Evolutionary conservation across 2,329 filamentous ascomycete genomes (phyloP).

Genomic region (Aspergillus sp.): DNA sequence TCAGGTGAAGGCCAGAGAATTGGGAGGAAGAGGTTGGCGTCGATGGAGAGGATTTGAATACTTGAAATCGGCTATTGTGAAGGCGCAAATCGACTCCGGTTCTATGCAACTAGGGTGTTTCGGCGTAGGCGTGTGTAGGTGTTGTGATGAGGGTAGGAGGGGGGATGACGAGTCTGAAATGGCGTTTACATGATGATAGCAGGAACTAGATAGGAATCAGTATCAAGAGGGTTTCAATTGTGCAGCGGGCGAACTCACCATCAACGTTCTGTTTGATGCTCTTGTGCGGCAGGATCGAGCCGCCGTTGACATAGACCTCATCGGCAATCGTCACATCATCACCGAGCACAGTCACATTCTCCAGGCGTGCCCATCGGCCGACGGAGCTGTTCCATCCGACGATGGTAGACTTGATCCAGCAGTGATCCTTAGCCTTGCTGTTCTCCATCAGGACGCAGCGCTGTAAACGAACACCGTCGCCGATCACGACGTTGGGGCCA

Average conservation of each 20-base stretch:
- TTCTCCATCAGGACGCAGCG: conserved; percentile 85
- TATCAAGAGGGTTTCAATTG: not conserved
- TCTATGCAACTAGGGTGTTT: conserved; percentile 36
- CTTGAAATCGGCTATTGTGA: conserved; percentile 21
- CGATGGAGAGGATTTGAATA: conserved; percentile 8
- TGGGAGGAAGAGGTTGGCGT: conserved; percentile 18
- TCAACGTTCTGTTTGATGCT: conserved; percentile 98
- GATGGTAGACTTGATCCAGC: conserved; percentile 98
- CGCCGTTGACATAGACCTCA: conserved; percentile 97
- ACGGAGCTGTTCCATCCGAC: conserved; percentile 98
- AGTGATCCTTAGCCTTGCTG: conserved; percentile 96
- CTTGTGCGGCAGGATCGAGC: conserved; percentile 94
- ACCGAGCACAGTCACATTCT: conserved; percentile 97
- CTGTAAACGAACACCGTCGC: conserved; percentile 91
- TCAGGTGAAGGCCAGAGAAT: conserved; percentile 14
- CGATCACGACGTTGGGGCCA: conserved; percentile 86
- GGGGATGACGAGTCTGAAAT: conserved; percentile 26
- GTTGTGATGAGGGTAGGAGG: conserved; percentile 18
- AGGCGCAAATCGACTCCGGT: conserved; percentile 37
- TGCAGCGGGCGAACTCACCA: conserved; percentile 47
- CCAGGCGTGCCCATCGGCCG: conserved; percentile 90
- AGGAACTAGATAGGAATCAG: conserved; percentile 35
- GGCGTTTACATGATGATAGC: conserved; percentile 50
- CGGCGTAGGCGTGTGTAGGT: conserved; percentile 24
- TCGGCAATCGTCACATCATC: conserved; percentile 98